phyloP scores from a whole-genome alignment of 352 stramenopile genomes.

The Globisporangium nagaii region DNA sequence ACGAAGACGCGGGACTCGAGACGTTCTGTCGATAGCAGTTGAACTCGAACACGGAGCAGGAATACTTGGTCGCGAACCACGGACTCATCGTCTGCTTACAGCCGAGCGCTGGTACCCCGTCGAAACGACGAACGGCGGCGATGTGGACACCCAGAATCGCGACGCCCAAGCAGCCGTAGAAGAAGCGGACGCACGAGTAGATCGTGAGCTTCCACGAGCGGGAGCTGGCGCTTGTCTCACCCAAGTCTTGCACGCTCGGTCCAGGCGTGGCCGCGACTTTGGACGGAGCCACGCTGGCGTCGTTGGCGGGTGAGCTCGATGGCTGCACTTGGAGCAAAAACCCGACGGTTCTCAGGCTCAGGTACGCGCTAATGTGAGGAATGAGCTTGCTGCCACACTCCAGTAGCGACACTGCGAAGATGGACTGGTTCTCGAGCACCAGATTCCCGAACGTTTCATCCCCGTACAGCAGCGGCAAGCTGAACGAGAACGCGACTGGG shows the following conservation, averaged over 20 bases:
- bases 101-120: background rate
- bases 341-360: conserved; percentile 23
- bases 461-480: conserved; percentile 26
- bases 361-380: conserved; percentile 14
- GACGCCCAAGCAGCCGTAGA: conserved; percentile 18
- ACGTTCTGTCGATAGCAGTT: conserved; percentile 17
- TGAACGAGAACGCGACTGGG: conserved; percentile 23
- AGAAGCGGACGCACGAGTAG: background rate
- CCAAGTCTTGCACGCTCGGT: background rate
- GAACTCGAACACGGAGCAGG: conserved; percentile 18
- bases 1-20: background rate
- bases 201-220: background rate
- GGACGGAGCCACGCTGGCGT: background rate
- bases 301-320: background rate
- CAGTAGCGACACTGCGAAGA: conserved; percentile 6
- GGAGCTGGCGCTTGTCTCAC: background rate
- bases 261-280: background rate
- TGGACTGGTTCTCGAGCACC: conserved; percentile 26
- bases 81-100: conserved; percentile 27
- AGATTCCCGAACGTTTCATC: conserved; percentile 37
- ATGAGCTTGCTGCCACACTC: conserved; percentile 5
- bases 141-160: conserved; percentile 17
- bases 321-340: conserved; percentile 5
- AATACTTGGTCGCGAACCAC: conserved; percentile 30
- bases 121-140: background rate